These are phyloP conservation scores for Aspergillus sclerotialis DNA, from an alignment of 2,329 filamentous ascomycete species.

Conservation along the genomic window DNA sequence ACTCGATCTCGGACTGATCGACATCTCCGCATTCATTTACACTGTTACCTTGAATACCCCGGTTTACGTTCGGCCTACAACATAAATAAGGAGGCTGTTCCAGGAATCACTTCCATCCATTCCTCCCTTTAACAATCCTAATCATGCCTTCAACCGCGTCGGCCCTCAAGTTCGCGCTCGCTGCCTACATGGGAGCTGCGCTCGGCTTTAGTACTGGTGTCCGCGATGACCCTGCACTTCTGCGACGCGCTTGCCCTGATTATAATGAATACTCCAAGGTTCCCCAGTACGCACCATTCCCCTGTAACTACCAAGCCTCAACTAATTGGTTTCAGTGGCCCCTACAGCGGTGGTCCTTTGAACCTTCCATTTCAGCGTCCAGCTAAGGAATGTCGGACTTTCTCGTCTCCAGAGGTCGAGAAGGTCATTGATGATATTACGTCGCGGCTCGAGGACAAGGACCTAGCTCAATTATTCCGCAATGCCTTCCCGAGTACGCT, in stretches of 20 bases:
- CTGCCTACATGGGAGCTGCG: slow-evolving; percentile 6
- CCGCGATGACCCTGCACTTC: slow-evolving; percentile 20
- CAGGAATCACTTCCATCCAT: not conserved
- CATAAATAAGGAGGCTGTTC: not conserved
- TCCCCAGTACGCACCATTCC: slow-evolving; percentile 47
- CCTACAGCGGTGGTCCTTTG: slow-evolving; percentile 72
- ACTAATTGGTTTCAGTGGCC: slow-evolving; percentile 48
- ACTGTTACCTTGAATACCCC: too few species aligned
- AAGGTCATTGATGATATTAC: slow-evolving; percentile 79
- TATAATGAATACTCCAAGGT: slow-evolving; percentile 55
- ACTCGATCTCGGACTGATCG: too few species aligned
- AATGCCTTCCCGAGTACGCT: slow-evolving; percentile 91
- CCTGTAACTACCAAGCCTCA: slow-evolving; percentile 3
- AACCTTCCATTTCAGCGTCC: slow-evolving; percentile 82
- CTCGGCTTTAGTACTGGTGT: slow-evolving; percentile 5
- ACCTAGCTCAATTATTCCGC: slow-evolving; percentile 86
- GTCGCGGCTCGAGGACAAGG: slow-evolving; percentile 70
- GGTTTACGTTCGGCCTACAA: not conserved
- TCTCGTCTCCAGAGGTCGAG: slow-evolving; percentile 79
- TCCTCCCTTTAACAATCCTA: slow-evolving; percentile 1
- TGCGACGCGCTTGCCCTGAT: slow-evolving; percentile 54
- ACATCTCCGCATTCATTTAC: not conserved
- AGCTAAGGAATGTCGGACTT: slow-evolving; percentile 74
- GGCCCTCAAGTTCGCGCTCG: slow-evolving; percentile 10
- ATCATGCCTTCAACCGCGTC: slow-evolving; percentile 6